Conservation (phyloP, 805 yeast genomes). For the Saccharomyces cerevisiae region DNA sequence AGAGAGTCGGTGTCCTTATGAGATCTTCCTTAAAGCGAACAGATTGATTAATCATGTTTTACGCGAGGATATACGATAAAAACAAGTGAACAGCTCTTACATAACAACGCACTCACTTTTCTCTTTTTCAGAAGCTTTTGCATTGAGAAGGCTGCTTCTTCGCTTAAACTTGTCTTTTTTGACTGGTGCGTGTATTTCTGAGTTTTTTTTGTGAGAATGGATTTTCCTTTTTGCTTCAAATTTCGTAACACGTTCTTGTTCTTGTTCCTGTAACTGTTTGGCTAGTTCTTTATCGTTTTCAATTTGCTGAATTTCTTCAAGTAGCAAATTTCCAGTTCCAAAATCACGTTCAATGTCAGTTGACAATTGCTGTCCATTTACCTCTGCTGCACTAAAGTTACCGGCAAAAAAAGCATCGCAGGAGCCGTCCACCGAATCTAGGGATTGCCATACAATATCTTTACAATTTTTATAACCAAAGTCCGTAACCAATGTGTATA, state of each 20-base stretch:
- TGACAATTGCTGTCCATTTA: neutral
- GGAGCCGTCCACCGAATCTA: slow-evolving; percentile 55
- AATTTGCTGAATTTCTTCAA: neutral
- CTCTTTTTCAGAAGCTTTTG: slow-evolving; percentile 2
- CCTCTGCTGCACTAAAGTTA: slow-evolving; percentile 34
- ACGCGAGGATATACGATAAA: neutral
- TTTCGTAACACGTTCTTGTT: slow-evolving; percentile 40
- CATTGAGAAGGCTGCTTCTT: slow-evolving; percentile 1
- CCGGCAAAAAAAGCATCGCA: slow-evolving; percentile 62
- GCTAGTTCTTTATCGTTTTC: slow-evolving; percentile 37
- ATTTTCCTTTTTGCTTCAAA: slow-evolving; percentile 32
- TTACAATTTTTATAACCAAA: slow-evolving; percentile 44
- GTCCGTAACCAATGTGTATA: slow-evolving; percentile 70
- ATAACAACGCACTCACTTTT: slow-evolving; percentile 10
- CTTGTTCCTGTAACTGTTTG: slow-evolving; percentile 41
- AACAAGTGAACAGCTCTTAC: neutral
- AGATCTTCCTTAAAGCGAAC: too few species aligned
- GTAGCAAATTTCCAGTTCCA: neutral
- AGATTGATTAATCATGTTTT: neutral
- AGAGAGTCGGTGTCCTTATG: too few species aligned
- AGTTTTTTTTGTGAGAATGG: slow-evolving; percentile 2
- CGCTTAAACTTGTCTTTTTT: slow-evolving; percentile 3
- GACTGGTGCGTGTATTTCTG: slow-evolving; percentile 2
- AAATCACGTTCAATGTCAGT: slow-evolving; percentile 2
- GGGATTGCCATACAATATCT: slow-evolving; percentile 70